Percentiles rank a stretch among this genome's conserved stretches.
phyloP scores from a whole-genome alignment of 768 basidiomycete species.

The Dioszegia aurantiaca region DNA sequence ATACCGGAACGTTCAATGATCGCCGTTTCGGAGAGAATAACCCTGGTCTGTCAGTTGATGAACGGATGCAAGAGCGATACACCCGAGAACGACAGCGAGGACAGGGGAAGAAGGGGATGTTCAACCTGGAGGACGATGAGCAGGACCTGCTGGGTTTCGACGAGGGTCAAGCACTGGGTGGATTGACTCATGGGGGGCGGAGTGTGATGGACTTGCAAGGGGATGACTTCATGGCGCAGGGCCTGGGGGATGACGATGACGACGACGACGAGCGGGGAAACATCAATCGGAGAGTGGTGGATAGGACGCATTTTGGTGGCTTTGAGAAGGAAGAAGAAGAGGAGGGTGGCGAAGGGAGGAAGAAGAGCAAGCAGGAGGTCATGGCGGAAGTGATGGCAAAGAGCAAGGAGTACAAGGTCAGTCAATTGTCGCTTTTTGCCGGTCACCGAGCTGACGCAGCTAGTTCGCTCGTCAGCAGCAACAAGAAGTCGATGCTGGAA shows the following conservation, averaged over 20 bases:
- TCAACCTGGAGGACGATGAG: conserved; percentile 71
- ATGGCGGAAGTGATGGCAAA: conserved; percentile 98
- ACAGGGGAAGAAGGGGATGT: conserved; percentile 65
- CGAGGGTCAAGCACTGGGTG: conserved; percentile 22
- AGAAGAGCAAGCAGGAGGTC: conserved; percentile 90
- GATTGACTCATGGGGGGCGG: conserved; percentile 50
- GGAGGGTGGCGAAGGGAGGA: conserved; percentile 68
- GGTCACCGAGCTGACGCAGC: conserved; percentile 10
- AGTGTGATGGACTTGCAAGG: conserved; percentile 47
- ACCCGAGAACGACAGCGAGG: conserved; percentile 68
- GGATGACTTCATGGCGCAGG: conserved; percentile 50
- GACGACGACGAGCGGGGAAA: conserved; percentile 66
- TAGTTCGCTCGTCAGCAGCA: conserved; percentile 85
- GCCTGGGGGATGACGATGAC: conserved; percentile 43
- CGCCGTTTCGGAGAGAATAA: conserved; percentile 95
- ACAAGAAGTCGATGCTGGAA: conserved; percentile 75
- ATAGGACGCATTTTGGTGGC: conserved; percentile 76
- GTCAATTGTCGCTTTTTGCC: conserved; percentile 20
- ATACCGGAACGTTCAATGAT: conserved; percentile 85
- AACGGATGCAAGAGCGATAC: conserved; percentile 94
- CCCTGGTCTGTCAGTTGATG: conserved; percentile 85
- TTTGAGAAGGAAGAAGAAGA: conserved; percentile 66
- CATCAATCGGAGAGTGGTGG: conserved; percentile 67
- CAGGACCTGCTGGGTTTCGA: conserved; percentile 44
- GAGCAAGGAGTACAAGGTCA: conserved; percentile 90